Evolutionary conservation across 257 asterid genomes (phyloP).

Genomic region (Solanum clarkiae): DNA sequence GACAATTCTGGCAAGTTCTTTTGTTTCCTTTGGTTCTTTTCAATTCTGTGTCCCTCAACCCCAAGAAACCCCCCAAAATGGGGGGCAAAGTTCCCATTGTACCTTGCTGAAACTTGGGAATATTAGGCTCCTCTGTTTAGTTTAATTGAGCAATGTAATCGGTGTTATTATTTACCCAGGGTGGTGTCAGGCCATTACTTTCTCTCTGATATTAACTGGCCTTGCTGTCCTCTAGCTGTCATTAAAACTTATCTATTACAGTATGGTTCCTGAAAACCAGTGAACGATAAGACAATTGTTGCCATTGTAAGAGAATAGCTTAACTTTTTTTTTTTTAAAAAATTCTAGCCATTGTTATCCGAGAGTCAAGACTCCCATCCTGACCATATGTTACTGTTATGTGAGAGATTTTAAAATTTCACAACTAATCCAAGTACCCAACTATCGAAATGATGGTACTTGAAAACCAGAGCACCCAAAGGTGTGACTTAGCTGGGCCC

Average conservation of each 20-base stretch:
- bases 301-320: not conserved
- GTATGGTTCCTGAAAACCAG: not conserved
- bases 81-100: not conserved
- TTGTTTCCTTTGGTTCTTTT: not conserved
- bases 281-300: not conserved
- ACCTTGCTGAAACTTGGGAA: not conserved
- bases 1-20: slow-evolving; percentile 45
- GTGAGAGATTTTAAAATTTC: not conserved
- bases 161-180: not conserved
- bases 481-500: not conserved
- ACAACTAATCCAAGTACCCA: not conserved
- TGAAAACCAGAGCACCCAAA: not conserved
- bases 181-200: not conserved
- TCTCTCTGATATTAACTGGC: not conserved
- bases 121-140: not conserved
- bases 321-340: not conserved
- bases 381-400: not conserved
- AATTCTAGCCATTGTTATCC: not conserved
- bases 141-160: not conserved
- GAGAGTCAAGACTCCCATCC: not conserved
- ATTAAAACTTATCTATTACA: not conserved
- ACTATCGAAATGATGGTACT: not conserved
- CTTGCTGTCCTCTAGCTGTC: not conserved
- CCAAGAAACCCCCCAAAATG: not conserved
- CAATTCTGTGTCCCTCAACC: not conserved